A percentile compares a stretch with the other conserved stretches of the same genome.
These are phyloP conservation scores for Dillenia suffruticosa DNA, from an alignment of 164 flowering plant species.

Conservation along the genomic window DNA sequence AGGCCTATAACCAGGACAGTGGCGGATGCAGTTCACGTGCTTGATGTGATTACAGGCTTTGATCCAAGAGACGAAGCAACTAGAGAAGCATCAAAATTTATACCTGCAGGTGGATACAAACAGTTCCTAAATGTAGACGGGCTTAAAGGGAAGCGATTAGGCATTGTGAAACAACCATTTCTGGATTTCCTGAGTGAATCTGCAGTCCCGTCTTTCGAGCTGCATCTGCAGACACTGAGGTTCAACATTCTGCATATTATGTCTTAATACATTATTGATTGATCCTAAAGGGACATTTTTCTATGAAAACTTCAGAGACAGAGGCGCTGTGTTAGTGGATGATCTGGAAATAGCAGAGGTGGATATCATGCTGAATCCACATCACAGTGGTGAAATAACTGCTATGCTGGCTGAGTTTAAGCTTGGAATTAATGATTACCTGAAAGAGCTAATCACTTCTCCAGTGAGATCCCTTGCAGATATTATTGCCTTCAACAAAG, in stretches of 20 bases:
- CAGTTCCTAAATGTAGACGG: conserved; percentile 49
- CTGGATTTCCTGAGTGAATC: conserved; percentile 9
- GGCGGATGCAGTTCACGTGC: conserved; percentile 57
- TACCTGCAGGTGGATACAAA: conserved; percentile 55
- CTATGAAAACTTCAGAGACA: no score
- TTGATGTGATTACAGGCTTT: conserved; percentile 56
- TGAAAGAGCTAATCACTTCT: conserved; percentile 37
- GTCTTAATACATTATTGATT: no score
- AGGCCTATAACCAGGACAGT: conserved; percentile 73
- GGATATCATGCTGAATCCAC: conserved; percentile 9
- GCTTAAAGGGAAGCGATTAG: conserved; percentile 54
- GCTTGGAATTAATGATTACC: conserved; percentile 28
- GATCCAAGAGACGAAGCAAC: conserved; percentile 54
- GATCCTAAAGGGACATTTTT: no score
- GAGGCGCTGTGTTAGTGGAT: conserved; percentile 38
- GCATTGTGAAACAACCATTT: conserved; percentile 31
- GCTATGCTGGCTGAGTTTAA: conserved; percentile 50
- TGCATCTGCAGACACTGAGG: conserved; percentile 31
- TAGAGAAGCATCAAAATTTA: conserved; percentile 26
- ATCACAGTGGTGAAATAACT: conserved; percentile 20
- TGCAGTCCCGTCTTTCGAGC: conserved; percentile 10
- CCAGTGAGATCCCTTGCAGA: conserved; percentile 59
- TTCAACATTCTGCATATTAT: neutral
- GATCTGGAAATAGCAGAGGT: conserved; percentile 33
- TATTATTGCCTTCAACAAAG: conserved; percentile 50